These are phyloP conservation scores for Petunia secreta DNA, from an alignment of 257 asterid genomes.

Conservation along the genomic window DNA sequence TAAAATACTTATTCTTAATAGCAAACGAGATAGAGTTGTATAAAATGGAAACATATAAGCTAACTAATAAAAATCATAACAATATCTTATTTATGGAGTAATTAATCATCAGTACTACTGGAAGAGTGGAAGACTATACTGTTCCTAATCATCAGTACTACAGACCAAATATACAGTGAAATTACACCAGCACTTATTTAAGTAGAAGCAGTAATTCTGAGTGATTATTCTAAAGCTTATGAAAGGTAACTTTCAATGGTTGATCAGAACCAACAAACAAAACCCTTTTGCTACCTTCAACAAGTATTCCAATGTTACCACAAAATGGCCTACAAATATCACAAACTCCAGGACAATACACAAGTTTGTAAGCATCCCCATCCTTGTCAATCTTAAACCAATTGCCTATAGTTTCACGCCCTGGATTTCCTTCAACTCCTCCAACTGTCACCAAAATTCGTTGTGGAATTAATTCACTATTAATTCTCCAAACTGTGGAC, in stretches of 20 bases:
- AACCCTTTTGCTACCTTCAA: constrained; percentile 8
- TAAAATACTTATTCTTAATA: too few relatives aligned
- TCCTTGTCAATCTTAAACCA: constrained; percentile 19
- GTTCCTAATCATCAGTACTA: background rate
- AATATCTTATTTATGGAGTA: background rate
- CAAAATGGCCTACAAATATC: background rate
- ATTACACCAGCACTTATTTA: background rate
- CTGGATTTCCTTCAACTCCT: constrained; percentile 34
- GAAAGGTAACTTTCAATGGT: constrained; percentile 21
- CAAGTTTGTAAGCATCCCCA: constrained; percentile 26
- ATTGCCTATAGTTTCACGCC: constrained; percentile 13
- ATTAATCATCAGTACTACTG: background rate
- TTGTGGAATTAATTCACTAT: background rate
- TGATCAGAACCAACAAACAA: constrained; percentile 9
- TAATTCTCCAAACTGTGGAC: constrained; percentile 25
- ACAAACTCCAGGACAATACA: constrained; percentile 31
- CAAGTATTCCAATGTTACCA: constrained; percentile 10
- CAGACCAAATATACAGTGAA: background rate
- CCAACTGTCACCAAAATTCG: constrained; percentile 10
- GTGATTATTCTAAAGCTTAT: background rate
- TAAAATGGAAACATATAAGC: background rate
- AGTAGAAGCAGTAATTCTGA: background rate
- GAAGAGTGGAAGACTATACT: background rate
- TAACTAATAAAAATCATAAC: background rate
- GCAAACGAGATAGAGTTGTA: too few relatives aligned